Base-by-base conservation (phyloP, 2,329 filamentous ascomycete genomes). In the Raffaelea ambrosiae region DNA sequence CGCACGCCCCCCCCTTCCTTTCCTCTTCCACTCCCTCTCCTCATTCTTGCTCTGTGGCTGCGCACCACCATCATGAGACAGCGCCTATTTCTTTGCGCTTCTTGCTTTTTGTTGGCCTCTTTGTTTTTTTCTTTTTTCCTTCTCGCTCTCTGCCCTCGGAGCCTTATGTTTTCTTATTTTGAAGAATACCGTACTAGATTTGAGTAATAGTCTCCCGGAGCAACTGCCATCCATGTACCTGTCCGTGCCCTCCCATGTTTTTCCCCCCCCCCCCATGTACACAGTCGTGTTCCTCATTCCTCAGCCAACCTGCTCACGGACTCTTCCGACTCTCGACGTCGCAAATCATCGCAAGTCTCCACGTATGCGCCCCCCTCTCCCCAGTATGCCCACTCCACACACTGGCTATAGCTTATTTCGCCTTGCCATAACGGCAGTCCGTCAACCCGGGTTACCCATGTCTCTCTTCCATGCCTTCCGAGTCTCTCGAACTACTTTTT, bases 371-470 rank as follows among this genome's bases (percentile, higher is more conserved):
- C 26, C 26, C 13, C 33, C 38, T 14, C 31, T 39, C 44, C 31
- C 18, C 31, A 42, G n/a, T 18, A n/a, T 40, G 39, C 29, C n/a
- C 8, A 16, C 5, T 11, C 8, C 22, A n/a, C 20, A 29, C 26
- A 29, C 26, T 13, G 7, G 26, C 26, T 29, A 29, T 29, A 29
- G 26, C 26, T 29, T 29, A 29, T 29, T 29, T 29, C 13, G 7
- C 13, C 7, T 13, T 29, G 26, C 40, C 46, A 18, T 44, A 33
- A 36, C 42, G 47, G 38, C 44, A 45, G 39, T 44, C 39, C 31
- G 39, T 46, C 46, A 48, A 45, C 26, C 51, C 46, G 46, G 43
- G 40, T 47, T 48, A 36, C 33, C 31, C 42, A 40, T 44, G 46
- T 40, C 29, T 31, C 3, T 35, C 19, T 18, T 48, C 10, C 7